Evolutionary conservation across 306 rosid genomes (phyloP), one percentile per base, ranked within the genome.

Genomic region (Acmispon strigosus): DNA sequence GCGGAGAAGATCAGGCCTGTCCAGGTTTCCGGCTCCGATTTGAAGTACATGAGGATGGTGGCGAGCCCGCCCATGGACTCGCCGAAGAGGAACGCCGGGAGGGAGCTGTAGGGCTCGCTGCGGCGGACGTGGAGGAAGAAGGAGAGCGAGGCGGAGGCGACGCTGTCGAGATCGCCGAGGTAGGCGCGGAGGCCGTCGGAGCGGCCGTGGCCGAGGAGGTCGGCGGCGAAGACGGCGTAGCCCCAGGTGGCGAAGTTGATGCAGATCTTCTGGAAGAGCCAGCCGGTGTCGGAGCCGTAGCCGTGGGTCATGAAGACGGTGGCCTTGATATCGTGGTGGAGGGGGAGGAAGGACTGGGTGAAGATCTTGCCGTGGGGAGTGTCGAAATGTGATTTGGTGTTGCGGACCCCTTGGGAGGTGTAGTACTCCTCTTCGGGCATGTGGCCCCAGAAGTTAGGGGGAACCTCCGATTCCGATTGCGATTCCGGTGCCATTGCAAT

Each of bases 261-360:
- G 80, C 98, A 87, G 80, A 90, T 88, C 79, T 87, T 90, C 78
- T 90, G 97, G 86, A 90, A 93, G 76, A 88, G 90, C 98, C 98
- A 93, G 52, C 97, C 96, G 61, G 97, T 82, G 81, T 93, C 98
- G 86, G 97, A 93, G 66, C 98, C 98, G 79, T 93, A 93, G 79
- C 96, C 97, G 83, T 93, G 98, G 68, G 87, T 69, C 98, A 90
- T 93, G 73, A 18, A 90, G 47, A 93, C 97, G 54, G 98, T 75
- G 82, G 72, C 97, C 41, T 93, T 88, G 72, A 87, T 29, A 0
- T 66, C 6, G n/a, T 42, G 0, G 78, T 67, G 68, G 55, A 43
- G 66, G 0, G 98, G 97, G 16, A 87, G 82, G 66, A 93, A 93
- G 74, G 74, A 57, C 34, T 93, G 96, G 0, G 97, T 87, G 87